These are phyloP conservation scores for Athelia psychrophila DNA, from an alignment of 1,284 basidiomycete species.

Conservation along the genomic window DNA sequence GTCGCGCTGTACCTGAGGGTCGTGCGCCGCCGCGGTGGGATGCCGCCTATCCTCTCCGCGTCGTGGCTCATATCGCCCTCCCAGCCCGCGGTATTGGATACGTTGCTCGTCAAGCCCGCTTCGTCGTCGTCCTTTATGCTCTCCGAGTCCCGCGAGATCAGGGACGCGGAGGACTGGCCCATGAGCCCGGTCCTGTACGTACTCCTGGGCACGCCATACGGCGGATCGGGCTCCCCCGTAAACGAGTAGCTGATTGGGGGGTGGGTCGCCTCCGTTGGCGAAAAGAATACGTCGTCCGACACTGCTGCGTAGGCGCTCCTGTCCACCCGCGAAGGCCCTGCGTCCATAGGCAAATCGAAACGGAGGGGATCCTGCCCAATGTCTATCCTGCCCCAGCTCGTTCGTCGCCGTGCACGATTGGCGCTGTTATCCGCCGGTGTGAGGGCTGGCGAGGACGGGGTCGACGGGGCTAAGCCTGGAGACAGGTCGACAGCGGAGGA, in stretches of 20 bases:
- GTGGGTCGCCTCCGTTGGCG: constrained; percentile 30
- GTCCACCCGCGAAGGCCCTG: constrained; percentile 16
- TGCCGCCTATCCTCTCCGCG: constrained; percentile 34
- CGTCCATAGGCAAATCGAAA: neutral
- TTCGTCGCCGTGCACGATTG: constrained; percentile 45
- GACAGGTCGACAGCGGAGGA: constrained; percentile 59
- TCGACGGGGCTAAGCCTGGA: constrained; percentile 37
- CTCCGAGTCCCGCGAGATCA: constrained; percentile 43
- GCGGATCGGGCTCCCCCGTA: constrained; percentile 11
- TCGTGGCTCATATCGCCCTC: constrained; percentile 27
- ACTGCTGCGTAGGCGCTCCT: constrained; percentile 12
- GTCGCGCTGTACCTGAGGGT: constrained; percentile 44
- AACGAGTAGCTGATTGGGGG: constrained; percentile 14
- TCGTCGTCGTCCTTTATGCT: constrained; percentile 53
- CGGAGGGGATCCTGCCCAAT: constrained; percentile 39
- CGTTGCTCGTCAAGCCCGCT: constrained; percentile 49
- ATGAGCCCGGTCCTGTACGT: constrained; percentile 38
- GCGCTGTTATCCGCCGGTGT: constrained; percentile 37
- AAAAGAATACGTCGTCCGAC: constrained; percentile 45
- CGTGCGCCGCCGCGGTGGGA: constrained; percentile 40
- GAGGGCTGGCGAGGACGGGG: constrained; percentile 49
- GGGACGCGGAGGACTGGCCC: constrained; percentile 48
- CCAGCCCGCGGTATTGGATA: constrained; percentile 30
- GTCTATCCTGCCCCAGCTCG: constrained; percentile 53
- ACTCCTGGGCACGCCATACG: constrained; percentile 19